A percentile compares a stretch with the other conserved stretches of the same genome.
phyloP scores from a whole-genome alignment of 345 rosid species.

The Jatropha curcas region DNA sequence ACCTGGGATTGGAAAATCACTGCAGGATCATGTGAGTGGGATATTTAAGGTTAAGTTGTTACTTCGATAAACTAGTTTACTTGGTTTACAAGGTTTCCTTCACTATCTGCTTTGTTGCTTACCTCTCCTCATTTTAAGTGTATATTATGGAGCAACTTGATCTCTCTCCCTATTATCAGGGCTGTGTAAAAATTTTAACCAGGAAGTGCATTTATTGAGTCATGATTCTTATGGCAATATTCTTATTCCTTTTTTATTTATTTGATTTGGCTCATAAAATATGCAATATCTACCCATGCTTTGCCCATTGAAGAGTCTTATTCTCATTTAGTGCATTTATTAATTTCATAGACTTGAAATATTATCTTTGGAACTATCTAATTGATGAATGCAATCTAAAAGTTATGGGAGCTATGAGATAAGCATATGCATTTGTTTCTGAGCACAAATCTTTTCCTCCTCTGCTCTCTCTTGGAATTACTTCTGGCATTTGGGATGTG shows the following conservation, averaged over 20 bases:
- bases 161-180: background rate
- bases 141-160: background rate
- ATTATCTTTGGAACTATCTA: background rate
- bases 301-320: background rate
- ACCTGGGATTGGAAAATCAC: conserved; percentile 93
- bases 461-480: background rate
- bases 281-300: background rate
- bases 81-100: background rate
- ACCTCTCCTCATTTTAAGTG: background rate
- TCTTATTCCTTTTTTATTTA: background rate
- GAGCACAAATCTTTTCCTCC: background rate
- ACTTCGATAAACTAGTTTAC: background rate
- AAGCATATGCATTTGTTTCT: background rate
- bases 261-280: too few species aligned
- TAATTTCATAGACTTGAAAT: background rate
- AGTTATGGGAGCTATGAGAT: background rate
- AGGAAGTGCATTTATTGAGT: background rate
- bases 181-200: background rate
- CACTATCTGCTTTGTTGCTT: conserved; percentile 1
- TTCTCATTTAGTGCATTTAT: background rate
- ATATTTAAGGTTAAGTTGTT: background rate
- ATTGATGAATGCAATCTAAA: background rate
- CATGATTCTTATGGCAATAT: background rate
- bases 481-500: conserved; percentile 17
- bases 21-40: conserved; percentile 88